Conservation (phyloP, 2,329 filamentous ascomycete genomes). For the Venturiaceae sp. region DNA sequence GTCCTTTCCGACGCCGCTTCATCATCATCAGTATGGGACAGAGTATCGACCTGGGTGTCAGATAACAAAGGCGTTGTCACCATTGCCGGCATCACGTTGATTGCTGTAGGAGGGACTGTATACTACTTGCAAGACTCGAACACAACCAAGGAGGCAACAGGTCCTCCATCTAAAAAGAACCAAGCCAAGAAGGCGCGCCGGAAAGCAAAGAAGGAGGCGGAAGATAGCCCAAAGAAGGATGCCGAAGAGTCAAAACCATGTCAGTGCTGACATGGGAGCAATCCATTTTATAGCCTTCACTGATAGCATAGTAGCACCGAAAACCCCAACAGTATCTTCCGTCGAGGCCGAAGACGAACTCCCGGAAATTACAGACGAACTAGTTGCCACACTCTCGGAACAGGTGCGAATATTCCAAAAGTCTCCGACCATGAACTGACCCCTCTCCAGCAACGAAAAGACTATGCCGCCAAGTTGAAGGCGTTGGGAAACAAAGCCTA, state of each 20-base stretch:
- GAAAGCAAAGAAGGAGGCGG: conserved; percentile 26
- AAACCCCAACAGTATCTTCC: conserved; percentile 17
- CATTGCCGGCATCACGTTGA: conserved; percentile 85
- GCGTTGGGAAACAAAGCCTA: conserved; percentile 95
- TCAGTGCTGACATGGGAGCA: background rate
- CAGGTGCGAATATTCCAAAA: conserved; percentile 18
- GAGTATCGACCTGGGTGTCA: conserved; percentile 81
- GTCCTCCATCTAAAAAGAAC: conserved; percentile 57
- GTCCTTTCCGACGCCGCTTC: conserved; percentile 26
- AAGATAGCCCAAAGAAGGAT: background rate
- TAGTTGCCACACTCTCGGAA: conserved; percentile 32
- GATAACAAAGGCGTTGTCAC: conserved; percentile 95
- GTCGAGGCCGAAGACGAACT: conserved; percentile 34
- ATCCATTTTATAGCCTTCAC: background rate
- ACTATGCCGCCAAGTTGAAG: conserved; percentile 86
- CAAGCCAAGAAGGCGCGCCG: conserved; percentile 92
- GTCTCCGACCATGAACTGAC: background rate
- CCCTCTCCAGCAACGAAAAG: conserved; percentile 37
- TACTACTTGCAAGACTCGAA: conserved; percentile 68
- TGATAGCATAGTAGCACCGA: conserved; percentile 10
- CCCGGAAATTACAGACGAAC: conserved; percentile 38
- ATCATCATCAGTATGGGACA: conserved; percentile 74
- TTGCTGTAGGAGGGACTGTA: conserved; percentile 80
- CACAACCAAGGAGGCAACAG: conserved; percentile 24
- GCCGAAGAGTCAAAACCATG: background rate